Conservation (phyloP, 768 basidiomycete species). For the Leccinum uliginosum region DNA sequence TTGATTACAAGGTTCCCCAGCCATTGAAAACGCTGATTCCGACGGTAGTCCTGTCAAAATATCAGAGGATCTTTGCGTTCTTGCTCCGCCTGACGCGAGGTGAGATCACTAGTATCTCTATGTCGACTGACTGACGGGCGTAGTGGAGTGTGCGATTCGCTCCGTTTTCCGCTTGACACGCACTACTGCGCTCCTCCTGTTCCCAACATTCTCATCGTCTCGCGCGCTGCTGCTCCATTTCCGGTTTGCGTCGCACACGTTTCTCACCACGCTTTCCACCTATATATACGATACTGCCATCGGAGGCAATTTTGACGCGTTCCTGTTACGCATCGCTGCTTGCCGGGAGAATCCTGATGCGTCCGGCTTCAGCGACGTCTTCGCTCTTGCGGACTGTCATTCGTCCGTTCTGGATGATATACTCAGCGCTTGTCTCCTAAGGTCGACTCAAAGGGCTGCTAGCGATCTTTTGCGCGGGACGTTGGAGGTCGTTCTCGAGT, state of each 20-base stretch:
- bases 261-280: conserved; percentile 59
- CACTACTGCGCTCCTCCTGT: conserved; percentile 40
- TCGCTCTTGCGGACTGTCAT: conserved; percentile 64
- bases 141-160: conserved; percentile 66
- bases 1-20: conserved; percentile 87
- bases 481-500: conserved; percentile 63
- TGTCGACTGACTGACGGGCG: neutral
- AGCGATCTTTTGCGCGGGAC: conserved; percentile 61
- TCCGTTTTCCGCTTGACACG: conserved; percentile 64
- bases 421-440: conserved; percentile 68
- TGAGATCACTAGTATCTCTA: conserved; percentile 25
- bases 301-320: conserved; percentile 68
- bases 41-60: conserved; percentile 70
- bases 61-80: conserved; percentile 79
- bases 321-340: conserved; percentile 44
- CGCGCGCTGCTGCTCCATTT: conserved; percentile 59
- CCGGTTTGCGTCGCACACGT: conserved; percentile 69
- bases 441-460: conserved; percentile 60
- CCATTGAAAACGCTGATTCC: conserved; percentile 73
- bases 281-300: conserved; percentile 85
- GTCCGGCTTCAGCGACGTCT: conserved; percentile 60
- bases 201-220: conserved; percentile 52
- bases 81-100: conserved; percentile 78
- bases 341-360: conserved; percentile 18
- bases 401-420: conserved; percentile 69